Conservation (phyloP, 192 early-diverging fungal species). For the Coemansia sp. region DNA sequence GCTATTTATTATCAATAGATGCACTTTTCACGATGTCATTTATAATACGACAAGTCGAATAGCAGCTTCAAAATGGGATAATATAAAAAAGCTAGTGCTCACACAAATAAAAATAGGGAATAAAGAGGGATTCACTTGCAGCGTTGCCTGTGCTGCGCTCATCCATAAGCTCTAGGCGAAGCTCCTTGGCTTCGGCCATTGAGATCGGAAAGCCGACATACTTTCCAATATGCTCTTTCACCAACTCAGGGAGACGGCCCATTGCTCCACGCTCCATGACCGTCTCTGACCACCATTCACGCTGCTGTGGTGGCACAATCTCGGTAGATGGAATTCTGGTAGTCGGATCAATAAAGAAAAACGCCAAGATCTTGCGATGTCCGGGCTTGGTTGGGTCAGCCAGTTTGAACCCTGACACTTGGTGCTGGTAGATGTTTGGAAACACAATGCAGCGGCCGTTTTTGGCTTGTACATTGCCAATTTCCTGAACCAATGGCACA, state of each 20-base stretch:
- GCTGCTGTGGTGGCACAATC: constrained; percentile 67
- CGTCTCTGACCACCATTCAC: constrained; percentile 42
- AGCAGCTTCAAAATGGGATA: too few species aligned
- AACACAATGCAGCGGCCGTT: constrained; percentile 69
- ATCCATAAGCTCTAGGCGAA: constrained; percentile 50
- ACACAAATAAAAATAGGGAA: constrained; percentile 27
- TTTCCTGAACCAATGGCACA: constrained; percentile 36
- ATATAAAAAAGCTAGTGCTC: constrained; percentile 21
- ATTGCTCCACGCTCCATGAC: constrained; percentile 7
- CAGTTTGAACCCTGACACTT: constrained; percentile 62
- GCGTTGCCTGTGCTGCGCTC: constrained; percentile 40
- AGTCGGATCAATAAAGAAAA: constrained; percentile 70
- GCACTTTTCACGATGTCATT: too few species aligned
- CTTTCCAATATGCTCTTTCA: constrained; percentile 17
- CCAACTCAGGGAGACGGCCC: constrained; percentile 17
- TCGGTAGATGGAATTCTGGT: constrained; percentile 56
- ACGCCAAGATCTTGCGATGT: constrained; percentile 65
- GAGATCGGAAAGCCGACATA: constrained; percentile 38
- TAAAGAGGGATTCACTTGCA: constrained; percentile 7
- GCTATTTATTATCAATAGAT: too few species aligned
- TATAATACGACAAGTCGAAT: too few species aligned
- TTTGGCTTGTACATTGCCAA: constrained; percentile 50
- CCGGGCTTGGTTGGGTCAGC: constrained; percentile 62
- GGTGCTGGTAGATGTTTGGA: constrained; percentile 73
- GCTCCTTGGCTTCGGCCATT: constrained; percentile 42